phyloP scores from a whole-genome alignment of 148 eudicot genomes.

The Spergularia bocconei region DNA sequence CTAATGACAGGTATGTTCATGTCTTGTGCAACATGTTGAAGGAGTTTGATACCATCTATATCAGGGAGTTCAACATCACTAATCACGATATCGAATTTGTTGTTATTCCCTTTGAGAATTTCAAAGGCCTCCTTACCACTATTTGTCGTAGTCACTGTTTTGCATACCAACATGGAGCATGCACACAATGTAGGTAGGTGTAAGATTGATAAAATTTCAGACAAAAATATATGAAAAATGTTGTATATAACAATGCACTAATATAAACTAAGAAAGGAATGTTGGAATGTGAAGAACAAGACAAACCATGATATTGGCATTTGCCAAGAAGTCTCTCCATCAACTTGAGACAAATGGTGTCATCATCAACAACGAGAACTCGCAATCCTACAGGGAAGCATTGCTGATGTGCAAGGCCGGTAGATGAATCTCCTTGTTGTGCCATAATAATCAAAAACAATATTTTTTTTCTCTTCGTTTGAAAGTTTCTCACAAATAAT shows the following conservation, averaged over 20 bases:
- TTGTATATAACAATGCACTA: neutral
- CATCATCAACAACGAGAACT: conserved; percentile 90
- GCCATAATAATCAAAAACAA: neutral
- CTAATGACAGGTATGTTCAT: conserved; percentile 92
- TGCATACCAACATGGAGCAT: neutral
- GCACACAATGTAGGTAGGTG: neutral
- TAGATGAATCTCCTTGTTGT: neutral
- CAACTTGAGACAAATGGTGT: conserved; percentile 59
- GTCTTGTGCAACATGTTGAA: conserved; percentile 78
- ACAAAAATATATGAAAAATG: no score
- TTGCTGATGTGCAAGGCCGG: neutral
- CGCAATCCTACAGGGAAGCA: conserved; percentile 72
- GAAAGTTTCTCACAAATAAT: neutral
- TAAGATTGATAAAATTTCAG: neutral
- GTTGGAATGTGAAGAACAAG: neutral
- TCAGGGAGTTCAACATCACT: conserved; percentile 90
- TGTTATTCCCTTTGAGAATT: conserved; percentile 57
- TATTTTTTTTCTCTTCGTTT: no score
- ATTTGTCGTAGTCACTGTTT: conserved; percentile 63
- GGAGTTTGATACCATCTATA: conserved; percentile 93
- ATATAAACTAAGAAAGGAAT: neutral
- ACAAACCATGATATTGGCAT: conserved; percentile 73
- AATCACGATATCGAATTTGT: conserved; percentile 63
- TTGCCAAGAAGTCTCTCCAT: conserved; percentile 57
- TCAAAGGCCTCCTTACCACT: conserved; percentile 58